These are phyloP conservation scores for Extremus antarcticus DNA, from an alignment of 495 filamentous ascomycete genomes.

Conservation along the genomic window DNA sequence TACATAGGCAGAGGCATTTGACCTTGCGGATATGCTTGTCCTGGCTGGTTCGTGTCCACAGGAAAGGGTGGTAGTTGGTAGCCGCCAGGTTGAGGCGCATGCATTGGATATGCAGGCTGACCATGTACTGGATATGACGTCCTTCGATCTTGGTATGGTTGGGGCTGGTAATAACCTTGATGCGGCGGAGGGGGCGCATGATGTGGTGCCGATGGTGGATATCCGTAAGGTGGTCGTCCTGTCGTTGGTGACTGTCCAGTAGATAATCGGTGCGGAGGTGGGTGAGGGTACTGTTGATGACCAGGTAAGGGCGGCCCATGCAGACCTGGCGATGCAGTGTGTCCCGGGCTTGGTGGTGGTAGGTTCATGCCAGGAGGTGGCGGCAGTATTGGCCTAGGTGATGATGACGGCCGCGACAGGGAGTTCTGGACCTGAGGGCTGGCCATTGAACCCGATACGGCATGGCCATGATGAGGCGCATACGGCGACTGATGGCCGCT, in stretches of 20 bases:
- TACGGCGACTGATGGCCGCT: constrained; percentile 24
- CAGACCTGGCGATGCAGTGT: constrained; percentile 8
- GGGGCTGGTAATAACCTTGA: constrained; percentile 13
- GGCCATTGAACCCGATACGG: background rate
- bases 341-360: constrained; percentile 5
- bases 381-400: constrained; percentile 19
- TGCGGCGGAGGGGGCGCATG: constrained; percentile 20
- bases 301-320: constrained; percentile 2
- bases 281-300: constrained; percentile 23
- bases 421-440: constrained; percentile 19
- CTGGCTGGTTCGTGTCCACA: constrained; percentile 20
- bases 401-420: constrained; percentile 16
- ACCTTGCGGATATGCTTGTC: constrained; percentile 6
- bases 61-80: constrained; percentile 31
- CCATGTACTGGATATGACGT: constrained; percentile 12
- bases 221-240: constrained; percentile 10
- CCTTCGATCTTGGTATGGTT: constrained; percentile 15
- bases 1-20: background rate
- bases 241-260: constrained; percentile 1
- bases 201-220: constrained; percentile 9
- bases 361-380: constrained; percentile 21
- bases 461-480: constrained; percentile 15
- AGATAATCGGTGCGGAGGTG: constrained; percentile 12
- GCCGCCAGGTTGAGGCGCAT: constrained; percentile 24
- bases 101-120: constrained; percentile 11